Base-by-base conservation (phyloP, 305 asterid species). In the Solanum hybrid region DNA sequence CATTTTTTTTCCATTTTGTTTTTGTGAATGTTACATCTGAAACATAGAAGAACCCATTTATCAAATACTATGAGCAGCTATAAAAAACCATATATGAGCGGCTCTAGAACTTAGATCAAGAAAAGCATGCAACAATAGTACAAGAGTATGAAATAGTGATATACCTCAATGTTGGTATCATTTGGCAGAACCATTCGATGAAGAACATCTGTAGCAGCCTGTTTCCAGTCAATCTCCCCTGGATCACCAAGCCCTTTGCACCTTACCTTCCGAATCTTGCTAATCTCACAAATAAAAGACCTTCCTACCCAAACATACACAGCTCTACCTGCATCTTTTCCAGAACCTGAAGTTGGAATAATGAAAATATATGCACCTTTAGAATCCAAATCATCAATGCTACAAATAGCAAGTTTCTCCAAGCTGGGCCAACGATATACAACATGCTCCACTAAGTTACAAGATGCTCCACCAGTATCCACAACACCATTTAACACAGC, bases 291-390 rank as follows among this genome's bases (percentile, higher is more conserved):
- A 32, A 70, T 86, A 91, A 90, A 92, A 27, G 89, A 92, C 14
- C 89, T 89, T 80, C 94, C 95, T 77, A 94, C 89, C 95, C 95
- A 94, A 80, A 94, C 84, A 90, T 92, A 92, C 7, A 93, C 77
- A 89, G 83, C 87, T 38, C 89, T 91, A 24, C 38, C 68, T 78
- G 90, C 91, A 34, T 27, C 89, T 79, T 89, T 91, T 51, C 78
- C 93, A 83, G 76, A 57, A 83, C 76, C 86, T 68, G 90, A 79
- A 86, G 86, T 89, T 22, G 92, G 89, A 90, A 86, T 22, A 86
- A 93, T 82, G 89, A 92, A 88, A 88, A 94, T 75, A 90, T 90
- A 94, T 41, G 87, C 94, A 89, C 89, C 91, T 45, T 83, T 89
- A 39, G 93, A 92, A 91, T 94, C 93, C 90, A 94, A 90, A 89